Percentiles rank a stretch among this genome's conserved stretches.
These are phyloP conservation scores for Kwoniella dejecticola DNA, from an alignment of 768 basidiomycete species.

Conservation along the genomic window DNA sequence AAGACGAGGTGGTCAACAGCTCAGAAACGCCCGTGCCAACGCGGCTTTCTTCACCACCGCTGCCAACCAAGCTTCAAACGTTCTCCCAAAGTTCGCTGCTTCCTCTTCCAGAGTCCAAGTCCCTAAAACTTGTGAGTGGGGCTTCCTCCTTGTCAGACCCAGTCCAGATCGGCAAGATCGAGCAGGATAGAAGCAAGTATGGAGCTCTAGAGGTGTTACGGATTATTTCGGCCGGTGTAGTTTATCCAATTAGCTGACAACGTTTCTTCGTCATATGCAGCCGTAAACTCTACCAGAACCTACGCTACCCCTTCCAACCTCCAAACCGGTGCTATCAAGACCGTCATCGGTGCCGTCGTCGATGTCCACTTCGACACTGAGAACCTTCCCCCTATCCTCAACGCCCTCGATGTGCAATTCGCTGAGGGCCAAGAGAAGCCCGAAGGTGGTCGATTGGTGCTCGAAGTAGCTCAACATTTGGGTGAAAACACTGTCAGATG, in stretches of 20 bases:
- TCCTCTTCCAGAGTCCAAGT: constrained; percentile 32
- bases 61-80: constrained; percentile 42
- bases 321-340: constrained; percentile 80
- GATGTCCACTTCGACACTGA: constrained; percentile 98
- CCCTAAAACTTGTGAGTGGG: constrained; percentile 38
- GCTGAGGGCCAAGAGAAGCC: constrained; percentile 61
- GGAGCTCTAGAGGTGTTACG: not conserved
- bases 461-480: constrained; percentile 97
- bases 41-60: constrained; percentile 55
- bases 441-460: constrained; percentile 92
- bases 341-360: constrained; percentile 99
- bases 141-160: not conserved
- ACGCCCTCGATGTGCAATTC: constrained; percentile 92
- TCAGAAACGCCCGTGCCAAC: constrained; percentile 49
- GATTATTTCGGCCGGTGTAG: constrained; percentile 17
- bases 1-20: constrained; percentile 47
- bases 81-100: constrained; percentile 39
- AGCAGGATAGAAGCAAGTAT: not conserved
- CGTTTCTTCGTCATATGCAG: constrained; percentile 1
- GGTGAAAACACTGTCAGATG: constrained; percentile 99
- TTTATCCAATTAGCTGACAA: not conserved
- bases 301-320: constrained; percentile 88
- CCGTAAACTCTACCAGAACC: constrained; percentile 61
- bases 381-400: constrained; percentile 93
- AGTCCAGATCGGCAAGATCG: not conserved